phyloP scores from a whole-genome alignment of 169 alveolate species.

The Miamiensis avidus region DNA sequence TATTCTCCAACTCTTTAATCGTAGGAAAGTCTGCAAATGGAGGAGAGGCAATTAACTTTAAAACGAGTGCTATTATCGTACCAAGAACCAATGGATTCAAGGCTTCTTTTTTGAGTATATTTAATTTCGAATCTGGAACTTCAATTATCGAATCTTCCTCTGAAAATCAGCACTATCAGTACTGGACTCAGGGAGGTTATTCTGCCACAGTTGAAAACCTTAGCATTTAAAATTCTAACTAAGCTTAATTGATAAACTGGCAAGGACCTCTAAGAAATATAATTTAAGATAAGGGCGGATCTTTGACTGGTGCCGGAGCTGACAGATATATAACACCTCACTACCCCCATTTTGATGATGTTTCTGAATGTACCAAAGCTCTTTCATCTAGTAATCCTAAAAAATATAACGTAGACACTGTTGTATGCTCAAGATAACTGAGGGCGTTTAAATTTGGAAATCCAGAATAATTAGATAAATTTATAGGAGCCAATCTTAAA shows the following conservation, averaged over 20 bases:
- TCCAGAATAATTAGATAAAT: not conserved
- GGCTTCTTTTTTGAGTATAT: slow-evolving; percentile 36
- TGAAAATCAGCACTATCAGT: not conserved
- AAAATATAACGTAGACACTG: not conserved
- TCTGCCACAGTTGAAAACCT: not conserved
- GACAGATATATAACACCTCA: not conserved
- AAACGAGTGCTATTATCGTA: slow-evolving; percentile 53
- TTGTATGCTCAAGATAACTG: not conserved
- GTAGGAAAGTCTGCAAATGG: slow-evolving; percentile 47
- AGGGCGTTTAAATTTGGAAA: not conserved
- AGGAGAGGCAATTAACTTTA: not conserved
- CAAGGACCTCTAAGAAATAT: not conserved
- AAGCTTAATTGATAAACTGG: not conserved
- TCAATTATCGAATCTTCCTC: slow-evolving; percentile 59
- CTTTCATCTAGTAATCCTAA: too few species aligned
- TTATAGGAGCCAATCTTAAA: not conserved
- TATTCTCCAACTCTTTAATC: slow-evolving; percentile 33
- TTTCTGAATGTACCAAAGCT: too few species aligned
- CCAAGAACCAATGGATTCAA: slow-evolving; percentile 71
- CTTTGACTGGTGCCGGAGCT: not conserved
- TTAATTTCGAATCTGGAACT: slow-evolving; percentile 40
- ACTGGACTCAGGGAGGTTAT: not conserved
- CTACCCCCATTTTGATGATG: not conserved
- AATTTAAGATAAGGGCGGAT: not conserved
- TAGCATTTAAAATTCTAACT: too few species aligned